phyloP scores from a whole-genome alignment of 495 filamentous ascomycete genomes.

The Tuber melanosporum region DNA sequence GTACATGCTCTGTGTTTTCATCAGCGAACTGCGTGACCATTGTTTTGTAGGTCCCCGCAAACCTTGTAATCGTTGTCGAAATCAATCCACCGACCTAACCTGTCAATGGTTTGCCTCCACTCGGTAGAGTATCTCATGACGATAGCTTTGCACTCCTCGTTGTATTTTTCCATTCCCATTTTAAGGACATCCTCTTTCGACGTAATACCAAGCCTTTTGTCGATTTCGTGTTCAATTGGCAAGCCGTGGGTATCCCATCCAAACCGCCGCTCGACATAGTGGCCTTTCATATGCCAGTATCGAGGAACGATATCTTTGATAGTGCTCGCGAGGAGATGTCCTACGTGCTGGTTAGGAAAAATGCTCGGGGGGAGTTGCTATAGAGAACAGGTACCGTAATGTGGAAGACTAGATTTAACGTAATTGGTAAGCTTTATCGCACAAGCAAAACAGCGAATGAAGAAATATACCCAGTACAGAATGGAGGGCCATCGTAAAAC shows the following conservation, averaged over 20 bases:
- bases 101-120: constrained; percentile 83
- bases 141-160: constrained; percentile 84
- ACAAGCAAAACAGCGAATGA: constrained; percentile 1
- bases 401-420: constrained; percentile 62
- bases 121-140: constrained; percentile 88
- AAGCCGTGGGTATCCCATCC: constrained; percentile 91
- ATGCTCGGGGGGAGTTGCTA: constrained; percentile 11
- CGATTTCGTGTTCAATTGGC: constrained; percentile 95
- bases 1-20: constrained; percentile 70
- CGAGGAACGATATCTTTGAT: constrained; percentile 96
- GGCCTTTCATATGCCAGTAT: constrained; percentile 97
- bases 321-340: constrained; percentile 83
- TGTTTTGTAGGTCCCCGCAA: constrained; percentile 16
- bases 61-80: constrained; percentile 98
- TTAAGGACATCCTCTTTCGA: constrained; percentile 81
- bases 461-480: constrained; percentile 49
- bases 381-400: constrained; percentile 56
- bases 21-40: constrained; percentile 8
- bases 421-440: neutral
- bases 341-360: constrained; percentile 10
- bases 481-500: constrained; percentile 69
- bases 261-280: constrained; percentile 67
- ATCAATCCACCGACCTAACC: constrained; percentile 94
- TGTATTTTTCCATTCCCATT: constrained; percentile 85
- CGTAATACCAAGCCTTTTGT: constrained; percentile 90